Conservation (phyloP, 371 early-diverging fungal genomes). For the Mucor indicus region DNA sequence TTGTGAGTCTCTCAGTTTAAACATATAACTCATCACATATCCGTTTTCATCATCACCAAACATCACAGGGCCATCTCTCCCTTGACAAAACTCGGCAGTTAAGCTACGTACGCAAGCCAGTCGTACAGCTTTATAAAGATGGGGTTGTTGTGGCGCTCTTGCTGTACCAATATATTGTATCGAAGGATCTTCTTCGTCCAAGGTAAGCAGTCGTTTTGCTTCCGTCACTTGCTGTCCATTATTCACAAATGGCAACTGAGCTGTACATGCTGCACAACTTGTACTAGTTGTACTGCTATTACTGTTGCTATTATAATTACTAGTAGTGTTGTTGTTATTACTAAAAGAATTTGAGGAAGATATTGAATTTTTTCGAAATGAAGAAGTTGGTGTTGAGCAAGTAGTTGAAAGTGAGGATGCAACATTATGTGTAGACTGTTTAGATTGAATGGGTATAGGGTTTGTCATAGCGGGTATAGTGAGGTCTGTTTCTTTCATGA, state of each 20-base stretch:
- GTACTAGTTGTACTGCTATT: neutral
- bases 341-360: too few species aligned
- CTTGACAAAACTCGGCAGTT: conserved; percentile 68
- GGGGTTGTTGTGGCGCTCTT: conserved; percentile 49
- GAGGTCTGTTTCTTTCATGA: too few species aligned
- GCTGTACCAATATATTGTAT: conserved; percentile 45
- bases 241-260: conserved; percentile 36
- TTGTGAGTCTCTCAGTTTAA: conserved; percentile 66
- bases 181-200: conserved; percentile 44
- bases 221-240: conserved; percentile 22
- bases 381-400: conserved; percentile 6
- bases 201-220: conserved; percentile 38
- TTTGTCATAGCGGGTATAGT: conserved; percentile 1
- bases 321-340: neutral
- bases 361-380: conserved; percentile 11
- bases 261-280: conserved; percentile 47
- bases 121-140: conserved; percentile 50
- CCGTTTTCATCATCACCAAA: conserved; percentile 76
- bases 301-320: neutral
- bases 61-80: conserved; percentile 69
- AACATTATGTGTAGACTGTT: neutral
- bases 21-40: conserved; percentile 72
- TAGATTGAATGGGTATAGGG: conserved; percentile 2
- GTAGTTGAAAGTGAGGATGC: conserved; percentile 9
- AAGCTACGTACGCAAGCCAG: conserved; percentile 67